phyloP scores from a whole-genome alignment of 208 protist genomes.

The Trypanosoma congolense region DNA sequence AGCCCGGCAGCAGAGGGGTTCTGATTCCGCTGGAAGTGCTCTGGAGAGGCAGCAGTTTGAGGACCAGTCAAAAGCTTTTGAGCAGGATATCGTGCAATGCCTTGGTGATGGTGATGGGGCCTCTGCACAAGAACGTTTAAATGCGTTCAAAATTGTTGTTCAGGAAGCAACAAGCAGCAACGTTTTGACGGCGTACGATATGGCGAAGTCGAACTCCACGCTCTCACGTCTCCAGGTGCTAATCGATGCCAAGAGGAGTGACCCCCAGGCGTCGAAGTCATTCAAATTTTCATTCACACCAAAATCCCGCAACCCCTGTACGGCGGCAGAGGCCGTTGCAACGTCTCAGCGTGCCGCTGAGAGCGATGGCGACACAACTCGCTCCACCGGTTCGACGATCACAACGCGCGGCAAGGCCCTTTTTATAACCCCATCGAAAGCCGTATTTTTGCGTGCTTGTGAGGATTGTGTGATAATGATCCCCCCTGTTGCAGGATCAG shows the following conservation, averaged over 20 bases:
- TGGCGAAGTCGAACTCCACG: slow-evolving; percentile 62
- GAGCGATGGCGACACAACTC: background rate
- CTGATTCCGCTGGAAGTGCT: slow-evolving; percentile 28
- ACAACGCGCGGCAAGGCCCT: slow-evolving; percentile 23
- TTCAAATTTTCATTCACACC: slow-evolving; percentile 64
- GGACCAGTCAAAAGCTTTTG: slow-evolving; percentile 35
- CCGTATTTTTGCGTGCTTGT: slow-evolving; percentile 56
- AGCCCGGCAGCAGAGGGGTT: slow-evolving; percentile 27
- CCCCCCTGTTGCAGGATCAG: slow-evolving; percentile 68
- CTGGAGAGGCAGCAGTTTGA: slow-evolving; percentile 59
- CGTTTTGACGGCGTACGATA: slow-evolving; percentile 66
- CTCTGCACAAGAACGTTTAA: slow-evolving; percentile 43
- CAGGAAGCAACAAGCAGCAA: slow-evolving; percentile 55
- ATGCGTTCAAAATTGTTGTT: slow-evolving; percentile 40
- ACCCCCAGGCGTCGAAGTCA: slow-evolving; percentile 14
- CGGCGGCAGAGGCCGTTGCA: slow-evolving; percentile 1
- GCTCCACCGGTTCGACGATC: slow-evolving; percentile 28
- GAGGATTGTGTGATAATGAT: slow-evolving; percentile 46
- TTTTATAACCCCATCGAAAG: slow-evolving; percentile 39
- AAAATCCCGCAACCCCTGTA: slow-evolving; percentile 13
- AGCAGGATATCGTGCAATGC: slow-evolving; percentile 26
- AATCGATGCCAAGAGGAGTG: slow-evolving; percentile 27
- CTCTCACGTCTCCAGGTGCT: slow-evolving; percentile 59
- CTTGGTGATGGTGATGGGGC: slow-evolving; percentile 20
- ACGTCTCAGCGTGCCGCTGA: slow-evolving; percentile 3